Evolutionary conservation across 345 rosid species (phyloP).

Genomic region (Citrus glauca): DNA sequence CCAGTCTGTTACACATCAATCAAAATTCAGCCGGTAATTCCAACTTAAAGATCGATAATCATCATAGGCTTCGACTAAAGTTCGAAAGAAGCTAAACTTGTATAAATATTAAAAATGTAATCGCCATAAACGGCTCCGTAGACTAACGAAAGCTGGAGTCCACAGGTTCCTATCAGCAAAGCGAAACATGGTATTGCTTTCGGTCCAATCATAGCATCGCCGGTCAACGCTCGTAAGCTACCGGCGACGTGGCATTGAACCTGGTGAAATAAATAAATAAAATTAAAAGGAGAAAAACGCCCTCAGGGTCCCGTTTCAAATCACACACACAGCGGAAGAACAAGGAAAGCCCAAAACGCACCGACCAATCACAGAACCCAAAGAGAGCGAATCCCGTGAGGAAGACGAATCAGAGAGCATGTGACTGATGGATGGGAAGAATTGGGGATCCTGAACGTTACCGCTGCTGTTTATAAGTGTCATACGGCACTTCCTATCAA

Average conservation of each 20-base stretch:
- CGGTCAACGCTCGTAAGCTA: constrained; percentile 47
- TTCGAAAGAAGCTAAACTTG: background rate
- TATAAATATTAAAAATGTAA: constrained; percentile 17
- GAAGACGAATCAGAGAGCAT: constrained; percentile 6
- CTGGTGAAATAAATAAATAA: background rate
- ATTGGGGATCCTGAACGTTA: background rate
- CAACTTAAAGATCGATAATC: constrained; percentile 38
- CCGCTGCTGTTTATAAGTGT: constrained; percentile 38
- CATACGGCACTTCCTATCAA: constrained; percentile 74
- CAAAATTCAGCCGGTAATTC: constrained; percentile 84
- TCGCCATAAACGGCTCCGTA: constrained; percentile 64
- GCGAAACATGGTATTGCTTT: constrained; percentile 39
- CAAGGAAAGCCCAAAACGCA: constrained; percentile 7
- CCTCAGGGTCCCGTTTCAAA: constrained; percentile 66
- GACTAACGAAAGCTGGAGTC: constrained; percentile 27
- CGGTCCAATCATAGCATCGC: constrained; percentile 58
- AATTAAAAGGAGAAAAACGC: background rate
- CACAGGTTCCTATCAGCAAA: constrained; percentile 64
- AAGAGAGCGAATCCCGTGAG: constrained; percentile 11
- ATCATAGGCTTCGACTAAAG: constrained; percentile 43
- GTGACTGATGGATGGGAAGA: constrained; percentile 20
- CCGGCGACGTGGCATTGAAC: constrained; percentile 63
- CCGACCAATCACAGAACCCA: constrained; percentile 13
- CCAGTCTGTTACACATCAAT: constrained; percentile 43
- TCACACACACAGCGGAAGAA: constrained; percentile 38